These are phyloP conservation scores for Pterocarpus macrocarpus DNA, from an alignment of 306 rosid species.

Conservation along the genomic window DNA sequence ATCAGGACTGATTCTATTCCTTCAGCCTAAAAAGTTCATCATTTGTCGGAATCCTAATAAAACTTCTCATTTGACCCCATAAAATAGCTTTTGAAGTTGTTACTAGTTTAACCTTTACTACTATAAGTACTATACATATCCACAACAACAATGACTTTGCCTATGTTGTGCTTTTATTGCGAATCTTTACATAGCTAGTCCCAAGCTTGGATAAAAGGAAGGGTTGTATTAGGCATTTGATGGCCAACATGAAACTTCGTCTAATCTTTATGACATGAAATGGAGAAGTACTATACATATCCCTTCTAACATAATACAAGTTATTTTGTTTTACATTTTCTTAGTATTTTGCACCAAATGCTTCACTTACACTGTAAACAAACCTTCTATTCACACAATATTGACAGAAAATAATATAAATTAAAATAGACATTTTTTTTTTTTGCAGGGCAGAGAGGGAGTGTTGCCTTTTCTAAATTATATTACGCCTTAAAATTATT, in stretches of 20 bases:
- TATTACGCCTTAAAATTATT: background rate
- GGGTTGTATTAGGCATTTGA: too few relatives aligned
- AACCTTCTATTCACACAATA: background rate
- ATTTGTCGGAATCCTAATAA: too few relatives aligned
- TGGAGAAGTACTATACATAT: background rate
- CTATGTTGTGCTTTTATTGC: too few relatives aligned
- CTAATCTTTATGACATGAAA: too few relatives aligned
- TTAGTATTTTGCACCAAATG: background rate
- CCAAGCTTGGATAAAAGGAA: too few relatives aligned
- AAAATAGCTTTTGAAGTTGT: background rate
- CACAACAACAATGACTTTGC: too few relatives aligned
- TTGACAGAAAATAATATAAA: constrained; percentile 1
- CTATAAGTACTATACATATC: background rate
- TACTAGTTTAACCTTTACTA: background rate
- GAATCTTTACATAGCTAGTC: too few relatives aligned
- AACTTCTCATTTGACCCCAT: background rate
- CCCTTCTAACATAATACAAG: background rate
- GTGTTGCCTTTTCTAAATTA: background rate
- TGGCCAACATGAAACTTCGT: too few relatives aligned
- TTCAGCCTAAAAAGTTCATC: too few relatives aligned
- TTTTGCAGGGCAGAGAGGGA: background rate
- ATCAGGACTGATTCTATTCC: too few relatives aligned
- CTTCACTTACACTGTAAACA: background rate
- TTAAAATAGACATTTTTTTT: background rate
- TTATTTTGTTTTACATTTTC: constrained; percentile 14